Evolutionary conservation across 305 asterid species (phyloP).

Genomic region (Plantago lanceolata): DNA sequence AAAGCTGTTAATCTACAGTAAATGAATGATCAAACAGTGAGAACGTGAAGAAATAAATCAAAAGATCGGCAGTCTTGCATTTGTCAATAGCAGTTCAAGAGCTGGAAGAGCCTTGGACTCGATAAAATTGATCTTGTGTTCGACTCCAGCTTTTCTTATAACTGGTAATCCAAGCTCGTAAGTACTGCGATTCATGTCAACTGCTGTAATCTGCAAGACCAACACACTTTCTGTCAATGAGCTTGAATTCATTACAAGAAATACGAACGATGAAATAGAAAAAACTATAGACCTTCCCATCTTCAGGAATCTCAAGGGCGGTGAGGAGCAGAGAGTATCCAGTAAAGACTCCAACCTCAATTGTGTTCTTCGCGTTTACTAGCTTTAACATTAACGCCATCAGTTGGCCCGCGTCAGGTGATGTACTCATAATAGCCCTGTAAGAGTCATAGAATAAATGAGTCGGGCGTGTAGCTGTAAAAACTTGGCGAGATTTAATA

Average conservation of each 20-base stretch:
- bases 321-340: slow-evolving; percentile 52
- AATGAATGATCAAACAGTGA: too few relatives aligned
- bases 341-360: slow-evolving; percentile 51
- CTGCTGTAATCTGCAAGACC: slow-evolving; percentile 40
- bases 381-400: slow-evolving; percentile 34
- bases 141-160: slow-evolving; percentile 45
- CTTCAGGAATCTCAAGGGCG: slow-evolving; percentile 42
- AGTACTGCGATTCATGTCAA: slow-evolving; percentile 37
- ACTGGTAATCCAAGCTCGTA: slow-evolving; percentile 50
- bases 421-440: slow-evolving; percentile 32
- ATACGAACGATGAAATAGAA: neutral
- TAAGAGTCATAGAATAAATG: neutral
- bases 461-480: neutral
- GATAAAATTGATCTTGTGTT: slow-evolving; percentile 47
- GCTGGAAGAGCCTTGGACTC: slow-evolving; percentile 49
- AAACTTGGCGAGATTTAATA: too few relatives aligned
- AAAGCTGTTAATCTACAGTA: too few relatives aligned
- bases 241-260: neutral
- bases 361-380: slow-evolving; percentile 34
- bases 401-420: slow-evolving; percentile 46
- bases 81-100: slow-evolving; percentile 35
- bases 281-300: slow-evolving; percentile 34
- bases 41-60: too few relatives aligned
- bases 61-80: slow-evolving; percentile 24
- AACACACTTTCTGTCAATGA: neutral